A percentile compares a stretch with the other conserved stretches of the same genome.
Conservation (phyloP, 352 stramenopile genomes). For the Phytopythium oedochilum region DNA sequence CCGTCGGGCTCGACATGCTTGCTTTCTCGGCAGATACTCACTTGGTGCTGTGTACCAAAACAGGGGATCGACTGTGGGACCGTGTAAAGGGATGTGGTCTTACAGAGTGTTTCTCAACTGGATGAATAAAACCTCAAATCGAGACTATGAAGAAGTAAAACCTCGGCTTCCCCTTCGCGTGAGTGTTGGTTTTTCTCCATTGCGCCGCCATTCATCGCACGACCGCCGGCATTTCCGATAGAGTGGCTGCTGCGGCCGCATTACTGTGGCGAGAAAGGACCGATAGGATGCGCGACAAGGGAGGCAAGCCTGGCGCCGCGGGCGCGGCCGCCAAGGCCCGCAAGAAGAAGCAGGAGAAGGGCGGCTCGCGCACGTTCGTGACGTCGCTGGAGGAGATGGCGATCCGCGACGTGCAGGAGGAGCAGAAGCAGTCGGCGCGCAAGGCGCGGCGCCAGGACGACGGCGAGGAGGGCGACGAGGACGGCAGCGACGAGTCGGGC, state of each 20-base stretch:
- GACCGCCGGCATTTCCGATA: background rate
- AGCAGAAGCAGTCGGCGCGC: conserved; percentile 62
- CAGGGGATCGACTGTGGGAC: too few species aligned
- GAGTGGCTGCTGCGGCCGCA: background rate
- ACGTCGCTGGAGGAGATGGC: conserved; percentile 83
- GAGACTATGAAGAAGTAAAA: too few species aligned
- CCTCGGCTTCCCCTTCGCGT: too few species aligned
- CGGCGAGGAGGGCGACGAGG: conserved; percentile 30
- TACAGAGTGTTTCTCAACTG: too few species aligned
- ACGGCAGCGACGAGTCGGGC: conserved; percentile 39
- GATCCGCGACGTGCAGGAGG: conserved; percentile 63
- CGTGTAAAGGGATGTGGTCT: background rate
- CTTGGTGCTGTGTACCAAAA: background rate
- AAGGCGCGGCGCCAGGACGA: conserved; percentile 57
- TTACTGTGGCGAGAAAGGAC: background rate
- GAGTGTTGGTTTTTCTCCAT: background rate
- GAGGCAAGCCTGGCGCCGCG: conserved; percentile 24
- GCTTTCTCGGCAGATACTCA: background rate
- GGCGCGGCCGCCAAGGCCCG: conserved; percentile 35
- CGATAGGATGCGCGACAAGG: conserved; percentile 63
- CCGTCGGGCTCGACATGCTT: conserved; percentile 27
- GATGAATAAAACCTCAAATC: background rate
- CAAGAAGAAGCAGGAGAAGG: conserved; percentile 71
- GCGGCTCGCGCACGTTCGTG: conserved; percentile 71
- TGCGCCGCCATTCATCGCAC: background rate